Evolutionary conservation across 202 grass and related monocot genomes (phyloP), one percentile per base, ranked within the genome.

Genomic region (Panicum hallii): DNA sequence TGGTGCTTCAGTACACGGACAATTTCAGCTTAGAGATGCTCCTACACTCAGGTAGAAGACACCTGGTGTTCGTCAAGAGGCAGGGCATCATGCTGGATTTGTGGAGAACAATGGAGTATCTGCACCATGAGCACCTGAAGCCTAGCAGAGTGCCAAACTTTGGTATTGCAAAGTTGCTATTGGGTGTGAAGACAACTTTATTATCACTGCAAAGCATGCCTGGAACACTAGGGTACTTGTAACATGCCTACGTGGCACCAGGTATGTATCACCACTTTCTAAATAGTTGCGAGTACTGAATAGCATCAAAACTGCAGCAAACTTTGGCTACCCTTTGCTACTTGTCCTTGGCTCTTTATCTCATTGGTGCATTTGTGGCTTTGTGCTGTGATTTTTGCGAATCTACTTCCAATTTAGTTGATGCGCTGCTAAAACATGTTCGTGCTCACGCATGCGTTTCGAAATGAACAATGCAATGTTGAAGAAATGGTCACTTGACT

Each of bases 121-220:
- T 87, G 15, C 85, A 83, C 70, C 28, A 32, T 32, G 32, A 32
- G 32, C 32, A 32, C 32, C 32, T 32, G 32, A 32, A 32, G 32
- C 32, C 1, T 32, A 32, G 32, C 32, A 32, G 2, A 2, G 32
- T 32, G 32, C 32, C 32, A 32, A 32, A 1, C 32, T 32, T 32
- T 32, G 22, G 42, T 2, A 70, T 70, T 7, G 67, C 67, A 26
- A 70, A 26, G 42, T 70, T 46, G 42, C 67, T 70, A 70, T 22
- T 45, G 10, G 41, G 32, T 32, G 67, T 7, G 67, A 70, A 53
- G 50, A 53, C 50, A 53, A 53, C 67, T 32, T 32, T 3, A 32
- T 32, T 32, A 32, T 32, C 32, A 32, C 32, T 32, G 32, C 32
- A 32, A 13, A 82, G 34, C 48, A 70, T 70, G 64, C 48, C 19